Evolutionary conservation across 306 rosid species (phyloP).

Genomic region (Dicorynia guianensis): DNA sequence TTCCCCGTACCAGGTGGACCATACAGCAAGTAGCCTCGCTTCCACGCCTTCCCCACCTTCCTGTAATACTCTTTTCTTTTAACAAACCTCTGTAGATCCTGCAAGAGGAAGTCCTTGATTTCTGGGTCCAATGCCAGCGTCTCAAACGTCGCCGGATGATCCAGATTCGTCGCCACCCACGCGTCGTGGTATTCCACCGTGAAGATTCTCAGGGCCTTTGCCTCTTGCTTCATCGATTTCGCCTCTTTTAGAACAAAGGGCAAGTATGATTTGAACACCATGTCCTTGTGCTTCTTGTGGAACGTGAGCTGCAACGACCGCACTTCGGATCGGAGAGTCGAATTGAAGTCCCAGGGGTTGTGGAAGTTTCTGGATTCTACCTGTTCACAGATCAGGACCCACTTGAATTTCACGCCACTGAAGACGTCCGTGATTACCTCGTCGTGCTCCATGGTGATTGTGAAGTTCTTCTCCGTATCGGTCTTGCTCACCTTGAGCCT

Average conservation of each 20-base stretch:
- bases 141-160: conserved; percentile 79
- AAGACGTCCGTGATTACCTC: conserved; percentile 55
- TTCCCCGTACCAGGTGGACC: conserved; percentile 95
- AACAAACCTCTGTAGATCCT: conserved; percentile 61
- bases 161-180: conserved; percentile 62
- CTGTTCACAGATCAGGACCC: conserved; percentile 53
- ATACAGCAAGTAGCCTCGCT: conserved; percentile 76
- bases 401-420: conserved; percentile 54
- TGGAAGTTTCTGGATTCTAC: conserved; percentile 23
- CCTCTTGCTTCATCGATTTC: conserved; percentile 50
- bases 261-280: conserved; percentile 56
- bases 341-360: conserved; percentile 44
- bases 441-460: conserved; percentile 55
- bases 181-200: conserved; percentile 44
- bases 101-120: conserved; percentile 51
- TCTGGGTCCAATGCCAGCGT: conserved; percentile 64
- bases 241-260: conserved; percentile 59
- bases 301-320: conserved; percentile 63
- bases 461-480: conserved; percentile 47
- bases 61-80: conserved; percentile 68
- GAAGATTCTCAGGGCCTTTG: conserved; percentile 62
- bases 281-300: conserved; percentile 62
- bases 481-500: conserved; percentile 58
- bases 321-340: conserved; percentile 55
- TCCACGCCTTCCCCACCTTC: conserved; percentile 84